phyloP scores from a whole-genome alignment of 1,284 basidiomycete genomes.

The Thecaphora thlaspeos region DNA sequence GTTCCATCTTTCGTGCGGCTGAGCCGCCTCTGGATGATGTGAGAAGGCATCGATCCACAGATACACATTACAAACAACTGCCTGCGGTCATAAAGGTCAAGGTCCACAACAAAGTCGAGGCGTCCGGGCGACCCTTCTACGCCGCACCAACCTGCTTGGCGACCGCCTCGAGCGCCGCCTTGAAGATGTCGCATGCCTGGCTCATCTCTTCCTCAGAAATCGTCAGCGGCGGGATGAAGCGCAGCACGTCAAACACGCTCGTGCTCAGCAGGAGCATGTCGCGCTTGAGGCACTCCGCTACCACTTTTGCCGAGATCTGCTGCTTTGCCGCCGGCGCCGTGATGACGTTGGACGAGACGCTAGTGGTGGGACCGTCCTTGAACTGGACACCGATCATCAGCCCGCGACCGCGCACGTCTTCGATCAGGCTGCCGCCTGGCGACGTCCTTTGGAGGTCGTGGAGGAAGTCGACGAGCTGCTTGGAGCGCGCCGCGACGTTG shows the following conservation, averaged over 20 bases:
- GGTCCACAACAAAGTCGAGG: too few relatives aligned
- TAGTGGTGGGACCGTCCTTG: conserved; percentile 6
- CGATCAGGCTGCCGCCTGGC: conserved; percentile 41
- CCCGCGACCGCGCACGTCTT: conserved; percentile 50
- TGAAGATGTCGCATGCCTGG: conserved; percentile 44
- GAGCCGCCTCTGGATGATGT: too few relatives aligned
- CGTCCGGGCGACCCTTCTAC: too few relatives aligned
- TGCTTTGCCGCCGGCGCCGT: conserved; percentile 7
- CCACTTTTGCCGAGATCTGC: conserved; percentile 42
- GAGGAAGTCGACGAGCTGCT: conserved; percentile 47
- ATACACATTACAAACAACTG: too few relatives aligned
- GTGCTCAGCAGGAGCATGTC: conserved; percentile 53
- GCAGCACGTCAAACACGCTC: conserved; percentile 48
- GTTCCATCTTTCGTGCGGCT: too few relatives aligned
- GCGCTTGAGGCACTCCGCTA: conserved; percentile 41
- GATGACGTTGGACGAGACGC: conserved; percentile 14
- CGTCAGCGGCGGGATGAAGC: conserved; percentile 53
- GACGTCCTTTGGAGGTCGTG: conserved; percentile 21
- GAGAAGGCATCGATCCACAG: too few relatives aligned
- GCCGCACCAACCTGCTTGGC: conserved; percentile 14
- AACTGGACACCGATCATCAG: conserved; percentile 56
- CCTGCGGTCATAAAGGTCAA: too few relatives aligned
- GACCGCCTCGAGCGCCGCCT: conserved; percentile 33
- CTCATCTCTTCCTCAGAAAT: conserved; percentile 43
- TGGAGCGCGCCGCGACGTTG: conserved; percentile 44